These are phyloP conservation scores for Cercophora scortea DNA, from an alignment of 495 filamentous ascomycete species.

Conservation along the genomic window DNA sequence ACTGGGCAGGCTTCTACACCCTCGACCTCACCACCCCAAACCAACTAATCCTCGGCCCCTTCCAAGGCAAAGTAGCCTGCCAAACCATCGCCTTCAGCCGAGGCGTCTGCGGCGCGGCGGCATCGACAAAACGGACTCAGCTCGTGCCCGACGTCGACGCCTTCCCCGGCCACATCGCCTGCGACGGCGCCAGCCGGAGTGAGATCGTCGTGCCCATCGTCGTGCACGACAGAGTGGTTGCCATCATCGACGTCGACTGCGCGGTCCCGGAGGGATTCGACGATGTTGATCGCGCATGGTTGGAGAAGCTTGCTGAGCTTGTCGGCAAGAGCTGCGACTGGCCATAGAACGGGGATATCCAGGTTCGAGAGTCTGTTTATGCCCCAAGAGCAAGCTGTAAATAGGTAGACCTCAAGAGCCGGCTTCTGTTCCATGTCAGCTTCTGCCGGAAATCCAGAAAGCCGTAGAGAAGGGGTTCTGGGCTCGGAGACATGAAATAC, in stretches of 20 bases:
- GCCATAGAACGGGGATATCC: constrained; percentile 20
- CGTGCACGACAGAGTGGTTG: constrained; percentile 50
- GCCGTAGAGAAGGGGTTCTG: no score
- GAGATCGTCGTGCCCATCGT: constrained; percentile 89
- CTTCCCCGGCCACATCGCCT: constrained; percentile 89
- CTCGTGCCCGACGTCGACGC: constrained; percentile 65
- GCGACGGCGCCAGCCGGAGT: constrained; percentile 72
- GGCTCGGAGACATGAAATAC: no score
- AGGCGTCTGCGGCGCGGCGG: constrained; percentile 81
- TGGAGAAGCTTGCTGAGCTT: constrained; percentile 64
- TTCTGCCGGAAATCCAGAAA: no score
- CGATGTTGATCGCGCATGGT: constrained; percentile 55
- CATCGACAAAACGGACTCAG: constrained; percentile 52
- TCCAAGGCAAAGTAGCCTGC: constrained; percentile 83
- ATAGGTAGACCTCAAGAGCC: no score
- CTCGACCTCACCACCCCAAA: constrained; percentile 47
- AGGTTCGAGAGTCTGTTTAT: not conserved
- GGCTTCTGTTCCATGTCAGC: no score
- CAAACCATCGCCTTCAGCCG: constrained; percentile 73
- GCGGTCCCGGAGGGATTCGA: constrained; percentile 64
- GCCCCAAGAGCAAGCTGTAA: not conserved
- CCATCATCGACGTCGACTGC: constrained; percentile 87
- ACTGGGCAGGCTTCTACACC: constrained; percentile 91
- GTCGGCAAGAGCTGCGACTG: constrained; percentile 67
- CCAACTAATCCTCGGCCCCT: constrained; percentile 74